Conservation (phyloP, 2,329 filamentous ascomycete genomes). For the Microdochium nivale region DNA sequence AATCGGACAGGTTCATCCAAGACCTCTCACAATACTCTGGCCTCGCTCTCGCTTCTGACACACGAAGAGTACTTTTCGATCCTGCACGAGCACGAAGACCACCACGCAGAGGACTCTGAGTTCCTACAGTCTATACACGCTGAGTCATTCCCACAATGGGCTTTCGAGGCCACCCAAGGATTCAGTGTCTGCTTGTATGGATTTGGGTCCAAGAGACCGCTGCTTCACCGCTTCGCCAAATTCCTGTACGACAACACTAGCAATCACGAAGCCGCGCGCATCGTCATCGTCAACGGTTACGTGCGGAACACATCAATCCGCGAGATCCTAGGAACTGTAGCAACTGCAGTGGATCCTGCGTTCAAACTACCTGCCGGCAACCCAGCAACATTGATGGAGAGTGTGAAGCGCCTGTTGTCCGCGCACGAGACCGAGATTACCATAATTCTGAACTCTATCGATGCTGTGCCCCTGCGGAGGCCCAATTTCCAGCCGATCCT, state of each 20-base stretch:
- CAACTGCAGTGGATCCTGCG: constrained; percentile 47
- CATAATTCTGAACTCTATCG: constrained; percentile 78
- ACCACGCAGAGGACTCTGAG: constrained; percentile 60
- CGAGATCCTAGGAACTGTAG: constrained; percentile 63
- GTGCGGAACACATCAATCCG: constrained; percentile 55
- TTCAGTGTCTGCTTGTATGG: constrained; percentile 91
- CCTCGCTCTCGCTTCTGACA: constrained; percentile 66
- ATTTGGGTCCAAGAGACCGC: constrained; percentile 76
- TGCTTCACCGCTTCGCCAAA: constrained; percentile 68
- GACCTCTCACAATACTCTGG: constrained; percentile 79
- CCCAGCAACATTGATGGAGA: constrained; percentile 59
- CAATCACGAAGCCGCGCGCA: constrained; percentile 39
- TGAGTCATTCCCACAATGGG: constrained; percentile 83
- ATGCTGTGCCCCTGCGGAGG: constrained; percentile 68
- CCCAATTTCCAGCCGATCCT: constrained; percentile 62
- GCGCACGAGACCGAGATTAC: constrained; percentile 44
- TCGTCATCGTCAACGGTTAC: constrained; percentile 86
- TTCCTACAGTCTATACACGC: constrained; percentile 69
- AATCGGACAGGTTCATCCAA: constrained; percentile 74
- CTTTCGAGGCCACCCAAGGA: constrained; percentile 76
- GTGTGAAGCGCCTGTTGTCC: constrained; percentile 54
- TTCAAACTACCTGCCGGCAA: constrained; percentile 49
- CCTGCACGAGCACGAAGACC: constrained; percentile 55
- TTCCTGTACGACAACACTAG: constrained; percentile 46
- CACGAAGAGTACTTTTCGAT: constrained; percentile 86